These are phyloP conservation scores for Mallotus japonicus DNA, from an alignment of 441 rosid species.

Conservation along the genomic window DNA sequence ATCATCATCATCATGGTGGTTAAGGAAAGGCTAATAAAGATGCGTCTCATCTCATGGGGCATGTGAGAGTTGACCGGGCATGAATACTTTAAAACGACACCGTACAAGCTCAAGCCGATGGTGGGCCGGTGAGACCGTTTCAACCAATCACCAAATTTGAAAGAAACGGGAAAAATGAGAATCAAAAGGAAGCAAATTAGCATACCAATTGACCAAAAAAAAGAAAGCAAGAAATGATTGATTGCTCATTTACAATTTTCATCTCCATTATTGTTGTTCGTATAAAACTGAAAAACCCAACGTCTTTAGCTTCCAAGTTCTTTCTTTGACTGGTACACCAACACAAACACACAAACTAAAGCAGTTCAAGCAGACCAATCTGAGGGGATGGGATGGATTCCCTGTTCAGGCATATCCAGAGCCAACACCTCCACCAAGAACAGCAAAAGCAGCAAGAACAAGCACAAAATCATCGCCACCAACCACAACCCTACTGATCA, in stretches of 20 bases:
- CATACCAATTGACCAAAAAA: too few relatives aligned
- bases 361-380: not conserved
- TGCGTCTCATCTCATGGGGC: too few relatives aligned
- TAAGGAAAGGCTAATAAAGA: too few relatives aligned
- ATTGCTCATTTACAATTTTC: not conserved
- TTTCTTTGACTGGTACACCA: too few relatives aligned
- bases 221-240: not conserved
- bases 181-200: not conserved
- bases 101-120: not conserved
- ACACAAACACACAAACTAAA: not conserved
- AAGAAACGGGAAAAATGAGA: not conserved
- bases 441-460: slow-evolving; percentile 35
- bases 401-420: slow-evolving; percentile 64
- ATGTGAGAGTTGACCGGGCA: too few relatives aligned
- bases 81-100: slow-evolving; percentile 7
- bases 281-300: too few relatives aligned
- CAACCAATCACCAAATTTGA: slow-evolving; percentile 24
- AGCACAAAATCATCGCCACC: slow-evolving; percentile 35
- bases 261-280: not conserved
- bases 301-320: too few relatives aligned
- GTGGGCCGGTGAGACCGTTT: slow-evolving; percentile 3
- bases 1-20: too few relatives aligned
- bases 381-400: slow-evolving; percentile 65
- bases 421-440: slow-evolving; percentile 32
- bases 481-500: slow-evolving; percentile 38